Conservation (phyloP, 208 protist genomes). For the Novymonas esmeraldas region DNA sequence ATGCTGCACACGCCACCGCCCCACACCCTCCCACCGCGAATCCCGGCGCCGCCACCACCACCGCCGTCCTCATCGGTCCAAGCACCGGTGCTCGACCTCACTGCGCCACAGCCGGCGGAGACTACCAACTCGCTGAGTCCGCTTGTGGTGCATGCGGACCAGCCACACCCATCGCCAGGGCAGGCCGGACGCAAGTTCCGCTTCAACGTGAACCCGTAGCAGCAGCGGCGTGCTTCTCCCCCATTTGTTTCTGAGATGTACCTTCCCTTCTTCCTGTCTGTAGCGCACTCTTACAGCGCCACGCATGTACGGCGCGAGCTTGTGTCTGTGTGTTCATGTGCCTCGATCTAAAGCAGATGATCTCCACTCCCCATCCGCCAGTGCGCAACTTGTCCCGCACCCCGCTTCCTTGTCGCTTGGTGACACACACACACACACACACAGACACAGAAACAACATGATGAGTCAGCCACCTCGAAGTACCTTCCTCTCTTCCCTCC, state of each 20-base stretch:
- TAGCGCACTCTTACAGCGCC: too few relatives aligned
- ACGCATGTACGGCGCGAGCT: too few relatives aligned
- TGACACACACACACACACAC: too few relatives aligned
- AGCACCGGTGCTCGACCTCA: too few relatives aligned
- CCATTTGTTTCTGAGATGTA: not conserved
- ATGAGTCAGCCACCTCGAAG: not conserved
- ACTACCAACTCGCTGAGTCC: slow-evolving; percentile 17
- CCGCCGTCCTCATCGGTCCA: not conserved
- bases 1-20: not conserved
- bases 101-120: not conserved
- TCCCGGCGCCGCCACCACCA: not conserved
- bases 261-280: not conserved
- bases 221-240: not conserved
- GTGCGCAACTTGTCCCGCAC: too few relatives aligned
- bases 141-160: slow-evolving; percentile 22
- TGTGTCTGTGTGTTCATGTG: too few relatives aligned
- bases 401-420: too few relatives aligned
- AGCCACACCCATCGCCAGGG: not conserved
- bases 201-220: slow-evolving; percentile 21
- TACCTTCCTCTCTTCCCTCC: not conserved
- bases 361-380: too few relatives aligned
- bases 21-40: too few relatives aligned
- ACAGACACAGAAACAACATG: too few relatives aligned
- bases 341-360: too few relatives aligned
- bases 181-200: slow-evolving; percentile 12